Base-by-base conservation (phyloP, 2,329 filamentous ascomycete genomes). In the Penicillium sp. region DNA sequence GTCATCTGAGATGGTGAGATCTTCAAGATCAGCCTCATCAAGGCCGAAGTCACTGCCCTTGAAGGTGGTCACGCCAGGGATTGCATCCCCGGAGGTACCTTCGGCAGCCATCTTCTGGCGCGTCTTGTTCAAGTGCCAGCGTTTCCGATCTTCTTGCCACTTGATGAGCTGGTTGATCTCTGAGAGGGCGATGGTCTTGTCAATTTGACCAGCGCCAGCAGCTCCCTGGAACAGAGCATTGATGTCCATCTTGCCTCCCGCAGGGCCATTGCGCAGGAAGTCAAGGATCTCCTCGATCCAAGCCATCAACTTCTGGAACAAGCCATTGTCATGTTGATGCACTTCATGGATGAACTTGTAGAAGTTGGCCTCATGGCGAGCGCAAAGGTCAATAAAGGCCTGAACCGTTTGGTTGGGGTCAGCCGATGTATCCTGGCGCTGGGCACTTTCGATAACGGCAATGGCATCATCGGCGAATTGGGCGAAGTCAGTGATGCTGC, bases 281-380 rank as follows among this genome's bases (percentile, higher is more conserved):
- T 94, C 90, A 5, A 99, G 83, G 55, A 99, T 97, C 34, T 89
- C 90, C 76, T 99, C 94, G 43, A 97, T 87, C 94, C 94, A 97
- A 24, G 87, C 87, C 94, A 99, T 99, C 48, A 99, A 83, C 66
- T 95, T 90, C 34, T 92, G 92, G 66, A 99, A 99, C 1, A 99
- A 84, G 0, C 94, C 94, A 60, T 99, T 96, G 71, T 99, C 94
- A 67, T 99, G 93, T 6, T 90, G 87, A 70, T 99, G 94, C 1
- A 99, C 93, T 75, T 99, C 94, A 72, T 99, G 94, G 3, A 99
- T 89, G 72, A 99, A 99, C 73, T 96, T 97, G 83, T 97, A 99
- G 71, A 99, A 93, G 75, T 96, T 96, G 71, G 95, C 86, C 75
- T 99, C 91, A 72, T 99, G 94, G 42, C 94, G 86, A 62, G 91